Evolutionary conservation across 306 rosid genomes (phyloP), one percentile per base, ranked within the genome.

Genomic region (Cucumis cinereus): DNA sequence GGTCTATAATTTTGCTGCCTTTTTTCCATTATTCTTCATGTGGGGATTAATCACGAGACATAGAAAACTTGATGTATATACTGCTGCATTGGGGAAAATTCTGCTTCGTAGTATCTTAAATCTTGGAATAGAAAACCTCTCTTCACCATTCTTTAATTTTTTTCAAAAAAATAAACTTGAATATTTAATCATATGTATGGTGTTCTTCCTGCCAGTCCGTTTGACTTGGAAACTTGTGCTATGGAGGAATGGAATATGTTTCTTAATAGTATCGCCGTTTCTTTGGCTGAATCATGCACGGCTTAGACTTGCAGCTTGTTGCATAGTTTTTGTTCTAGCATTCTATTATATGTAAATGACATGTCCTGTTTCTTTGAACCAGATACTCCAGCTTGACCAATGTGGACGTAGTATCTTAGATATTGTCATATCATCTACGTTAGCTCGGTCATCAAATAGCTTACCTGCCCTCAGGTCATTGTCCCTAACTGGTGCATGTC

Each of bases 381-480:
- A 94, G 98, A 91, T 86, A 79, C 82, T 94, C 66, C 94, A 91
- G 75, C 98, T 91, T 75, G 89, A 89, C 83, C 88, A 83, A 52
- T 90, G 98, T 79, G 97, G 98, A 36, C 90, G 97, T 80, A 83
- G 93, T 74, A 55, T 88, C 76, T 52, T 87, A 53, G 97, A 94
- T 84, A 81, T 84, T 77, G 81, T 85, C 23, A 8, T 93, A 64
- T 63, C 6, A 53, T 78, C 74, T 77, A 80, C 92, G 19, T 79
- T 90, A 62, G 89, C 84, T 19, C 77, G 14, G 78, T 81, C 92
- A 23, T 71, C 89, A 41, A 81, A 73, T 64, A 80, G 81, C 77
- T 71, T 94, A 79, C 84, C 89, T 33, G 83, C 80, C 36, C 82
- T 94, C 63, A 79, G 47, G 74, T 86, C 80, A 54, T 81, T 94